Percentiles rank a stretch among this genome's conserved stretches.
phyloP scores from a whole-genome alignment of 305 asterid species.

The Salvia sclarea region DNA sequence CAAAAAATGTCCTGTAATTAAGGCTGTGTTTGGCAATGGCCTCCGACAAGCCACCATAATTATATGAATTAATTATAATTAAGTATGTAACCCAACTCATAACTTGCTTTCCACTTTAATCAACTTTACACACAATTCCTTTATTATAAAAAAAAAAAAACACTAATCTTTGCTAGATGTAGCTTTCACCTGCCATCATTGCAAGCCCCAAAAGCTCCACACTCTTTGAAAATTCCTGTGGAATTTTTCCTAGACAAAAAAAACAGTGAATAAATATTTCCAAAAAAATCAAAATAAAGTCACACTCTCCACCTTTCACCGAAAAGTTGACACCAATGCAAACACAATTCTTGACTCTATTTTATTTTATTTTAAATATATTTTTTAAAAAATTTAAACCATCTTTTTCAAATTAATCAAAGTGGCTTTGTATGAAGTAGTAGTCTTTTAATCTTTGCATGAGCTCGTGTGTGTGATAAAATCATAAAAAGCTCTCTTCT shows the following conservation, averaged over 20 bases:
- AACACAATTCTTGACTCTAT: constrained; percentile 51
- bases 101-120: constrained; percentile 45
- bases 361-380: too few species aligned
- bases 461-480: constrained; percentile 43
- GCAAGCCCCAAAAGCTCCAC: constrained; percentile 58
- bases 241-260: background rate
- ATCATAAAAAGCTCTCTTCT: constrained; percentile 36
- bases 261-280: background rate
- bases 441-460: constrained; percentile 48
- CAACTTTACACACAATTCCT: constrained; percentile 51
- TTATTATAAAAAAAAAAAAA: constrained; percentile 30
- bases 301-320: constrained; percentile 62
- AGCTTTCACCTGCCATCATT: constrained; percentile 63
- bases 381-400: constrained; percentile 17
- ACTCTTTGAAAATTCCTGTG: constrained; percentile 43
- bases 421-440: constrained; percentile 35
- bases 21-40: constrained; percentile 32
- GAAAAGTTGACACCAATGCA: constrained; percentile 60
- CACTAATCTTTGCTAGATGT: constrained; percentile 39
- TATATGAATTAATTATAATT: constrained; percentile 33
- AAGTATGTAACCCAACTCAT: constrained; percentile 44
- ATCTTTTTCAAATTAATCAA: constrained; percentile 17
- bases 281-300: constrained; percentile 25
- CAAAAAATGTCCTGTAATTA: background rate
- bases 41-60: constrained; percentile 40